Conservation (phyloP, 768 basidiomycete species). For the Clathrus columnatus region DNA sequence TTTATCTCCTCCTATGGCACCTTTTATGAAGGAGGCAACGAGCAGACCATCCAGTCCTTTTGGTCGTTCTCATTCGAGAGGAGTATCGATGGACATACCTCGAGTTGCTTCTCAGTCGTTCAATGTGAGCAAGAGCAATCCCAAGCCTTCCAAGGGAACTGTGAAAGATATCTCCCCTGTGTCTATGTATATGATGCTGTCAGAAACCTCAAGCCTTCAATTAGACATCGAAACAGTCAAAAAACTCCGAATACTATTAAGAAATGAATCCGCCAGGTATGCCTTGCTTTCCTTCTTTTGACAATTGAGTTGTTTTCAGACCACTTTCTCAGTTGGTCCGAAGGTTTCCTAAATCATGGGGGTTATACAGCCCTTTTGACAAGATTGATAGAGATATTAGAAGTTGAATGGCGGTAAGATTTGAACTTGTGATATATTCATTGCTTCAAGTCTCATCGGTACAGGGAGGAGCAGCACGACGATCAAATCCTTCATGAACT, state of each 20-base stretch:
- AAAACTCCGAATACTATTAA: slow-evolving; percentile 74
- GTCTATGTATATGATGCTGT: slow-evolving; percentile 59
- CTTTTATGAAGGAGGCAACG: slow-evolving; percentile 24
- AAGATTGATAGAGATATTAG: slow-evolving; percentile 81
- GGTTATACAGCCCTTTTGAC: slow-evolving; percentile 83
- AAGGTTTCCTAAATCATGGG: slow-evolving; percentile 72
- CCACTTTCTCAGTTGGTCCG: slow-evolving; percentile 62
- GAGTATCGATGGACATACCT: slow-evolving; percentile 49
- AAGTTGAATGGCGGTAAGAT: slow-evolving; percentile 90
- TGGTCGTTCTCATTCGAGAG: slow-evolving; percentile 41
- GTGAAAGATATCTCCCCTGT: slow-evolving; percentile 52
- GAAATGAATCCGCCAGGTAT: slow-evolving; percentile 82
- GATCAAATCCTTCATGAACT: slow-evolving; percentile 90
- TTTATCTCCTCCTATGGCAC: slow-evolving; percentile 15
- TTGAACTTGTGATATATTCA: neutral
- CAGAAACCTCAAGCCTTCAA: slow-evolving; percentile 57
- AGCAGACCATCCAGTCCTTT: slow-evolving; percentile 18
- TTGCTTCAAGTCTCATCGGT: neutral
- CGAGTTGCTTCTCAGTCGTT: slow-evolving; percentile 38
- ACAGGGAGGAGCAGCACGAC: slow-evolving; percentile 96
- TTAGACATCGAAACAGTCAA: slow-evolving; percentile 84
- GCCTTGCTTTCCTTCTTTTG: neutral
- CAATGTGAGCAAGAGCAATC: slow-evolving; percentile 35
- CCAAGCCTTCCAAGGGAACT: slow-evolving; percentile 40
- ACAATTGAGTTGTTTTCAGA: neutral